Base-by-base conservation (phyloP, 345 rosid genomes). In the Kernera saxatilis region DNA sequence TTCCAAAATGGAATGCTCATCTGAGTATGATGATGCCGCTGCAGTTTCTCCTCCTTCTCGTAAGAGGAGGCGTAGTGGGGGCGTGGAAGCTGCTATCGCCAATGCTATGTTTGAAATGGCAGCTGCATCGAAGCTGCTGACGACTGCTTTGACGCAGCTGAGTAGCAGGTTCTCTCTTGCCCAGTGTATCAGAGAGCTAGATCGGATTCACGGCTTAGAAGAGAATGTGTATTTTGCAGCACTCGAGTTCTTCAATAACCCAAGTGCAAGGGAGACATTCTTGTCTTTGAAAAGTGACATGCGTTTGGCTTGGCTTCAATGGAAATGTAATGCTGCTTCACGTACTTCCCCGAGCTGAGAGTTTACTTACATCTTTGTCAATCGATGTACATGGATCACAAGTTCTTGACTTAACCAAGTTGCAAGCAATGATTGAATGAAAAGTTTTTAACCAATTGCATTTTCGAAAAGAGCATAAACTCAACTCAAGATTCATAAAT, bases 61-160 rank as follows among this genome's bases (percentile, higher is more conserved):
- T 29, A 87, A 82, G 70, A 73, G 80, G 69, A 86, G 88, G 14
- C 83, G 82, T 21, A 11, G 59, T 25, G 81, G 74, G 64, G 84
- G 92, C 40, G 55, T 82, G 58, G 88, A 81, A 64, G 87, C 70
- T 75, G 76, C 81, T 49, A 87, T 84, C 43, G 90, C 85, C n/a
- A 79, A 61, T 62, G 90, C 86, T 40, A 73, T 82, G 44, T 43
- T 33, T 70, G 83, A 81, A 62, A 87, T 82, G 87, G 90, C 88
- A 10, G 75, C 79, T n/a, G 83, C 88, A n/a, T 81, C 90, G 11
- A 82, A 74, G 75, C 36, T 82, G 44, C 76, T 79, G 33, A 75
- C 81, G 55, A 72, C 64, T 71, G 82, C 83, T 41, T 23, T 78
- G 48, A 68, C 45, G 41, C 78, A 80, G 61, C 19, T 54, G 25